phyloP scores from a whole-genome alignment of 2,329 filamentous ascomycete species.

The Ophiocordyceps camponoti-rufipedis region DNA sequence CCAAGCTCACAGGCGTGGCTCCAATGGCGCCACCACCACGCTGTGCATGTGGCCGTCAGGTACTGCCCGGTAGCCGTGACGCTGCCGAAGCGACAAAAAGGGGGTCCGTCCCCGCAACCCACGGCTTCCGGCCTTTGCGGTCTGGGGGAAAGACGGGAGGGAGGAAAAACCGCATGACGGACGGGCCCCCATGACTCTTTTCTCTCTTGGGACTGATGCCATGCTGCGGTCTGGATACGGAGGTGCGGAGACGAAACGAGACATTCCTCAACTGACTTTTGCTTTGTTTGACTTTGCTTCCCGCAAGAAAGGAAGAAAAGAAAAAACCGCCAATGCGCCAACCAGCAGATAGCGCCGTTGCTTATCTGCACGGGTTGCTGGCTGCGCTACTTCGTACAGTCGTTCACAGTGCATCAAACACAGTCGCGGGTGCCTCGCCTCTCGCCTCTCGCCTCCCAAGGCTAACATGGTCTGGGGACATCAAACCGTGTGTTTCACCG shows the following conservation, averaged over 20 bases:
- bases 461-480: background rate
- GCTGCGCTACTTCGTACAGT: background rate
- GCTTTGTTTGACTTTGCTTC: background rate
- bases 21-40: background rate
- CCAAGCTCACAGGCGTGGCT: background rate
- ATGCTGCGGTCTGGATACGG: background rate
- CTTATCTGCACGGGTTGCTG: background rate
- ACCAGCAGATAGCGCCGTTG: background rate
- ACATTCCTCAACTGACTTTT: background rate
- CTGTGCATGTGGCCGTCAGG: background rate
- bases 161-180: background rate
- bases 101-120: background rate
- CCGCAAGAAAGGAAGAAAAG: background rate
- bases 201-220: background rate
- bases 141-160: background rate
- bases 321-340: too few relatives aligned
- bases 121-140: background rate
- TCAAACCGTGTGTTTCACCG: constrained; percentile 1
- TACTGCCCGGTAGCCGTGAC: too few relatives aligned
- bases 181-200: background rate
- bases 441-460: background rate
- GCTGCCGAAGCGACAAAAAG: background rate
- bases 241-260: background rate
- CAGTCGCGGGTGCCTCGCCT: background rate
- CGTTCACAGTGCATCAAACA: background rate